A percentile compares a stretch with the other conserved stretches of the same genome.
phyloP scores from a whole-genome alignment of 2,329 filamentous ascomycete species.

The Sclerotinia sclerotiorum region DNA sequence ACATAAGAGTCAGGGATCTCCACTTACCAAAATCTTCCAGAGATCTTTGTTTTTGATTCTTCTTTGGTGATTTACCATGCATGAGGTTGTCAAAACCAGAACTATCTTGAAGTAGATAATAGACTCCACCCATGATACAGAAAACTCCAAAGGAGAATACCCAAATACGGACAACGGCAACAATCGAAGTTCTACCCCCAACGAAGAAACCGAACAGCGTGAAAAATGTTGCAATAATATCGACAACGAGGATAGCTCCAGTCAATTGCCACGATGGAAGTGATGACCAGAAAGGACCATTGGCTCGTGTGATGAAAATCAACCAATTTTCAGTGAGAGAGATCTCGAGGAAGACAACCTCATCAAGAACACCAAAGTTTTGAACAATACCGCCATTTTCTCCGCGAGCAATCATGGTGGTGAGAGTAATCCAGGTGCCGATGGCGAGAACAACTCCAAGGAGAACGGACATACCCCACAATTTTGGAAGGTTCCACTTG shows the following conservation, averaged over 20 bases:
- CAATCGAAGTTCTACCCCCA: conserved; percentile 67
- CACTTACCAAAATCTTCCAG: conserved; percentile 85
- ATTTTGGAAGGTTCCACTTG: conserved; percentile 93
- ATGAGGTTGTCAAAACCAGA: conserved; percentile 86
- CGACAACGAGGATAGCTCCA: conserved; percentile 76
- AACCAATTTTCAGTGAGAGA: conserved; percentile 93
- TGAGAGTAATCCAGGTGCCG: conserved; percentile 86
- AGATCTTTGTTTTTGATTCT: conserved; percentile 77
- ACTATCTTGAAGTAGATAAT: conserved; percentile 81
- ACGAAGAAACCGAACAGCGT: conserved; percentile 83
- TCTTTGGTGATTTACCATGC: conserved; percentile 84
- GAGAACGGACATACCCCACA: conserved; percentile 88
- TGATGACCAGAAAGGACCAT: conserved; percentile 89
- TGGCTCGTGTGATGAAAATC: conserved; percentile 93
- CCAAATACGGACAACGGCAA: conserved; percentile 86
- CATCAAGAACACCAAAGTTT: conserved; percentile 80
- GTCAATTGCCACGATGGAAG: conserved; percentile 82
- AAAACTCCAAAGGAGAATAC: conserved; percentile 89
- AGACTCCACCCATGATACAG: conserved; percentile 71
- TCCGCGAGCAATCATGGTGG: conserved; percentile 71
- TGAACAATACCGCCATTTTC: conserved; percentile 81
- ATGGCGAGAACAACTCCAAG: conserved; percentile 78
- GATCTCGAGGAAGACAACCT: conserved; percentile 85
- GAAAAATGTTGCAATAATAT: conserved; percentile 83
- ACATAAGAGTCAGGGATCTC: conserved; percentile 18